Conservation (phyloP, 2,329 filamentous ascomycete genomes). For the Sporothrix variecibatus region DNA sequence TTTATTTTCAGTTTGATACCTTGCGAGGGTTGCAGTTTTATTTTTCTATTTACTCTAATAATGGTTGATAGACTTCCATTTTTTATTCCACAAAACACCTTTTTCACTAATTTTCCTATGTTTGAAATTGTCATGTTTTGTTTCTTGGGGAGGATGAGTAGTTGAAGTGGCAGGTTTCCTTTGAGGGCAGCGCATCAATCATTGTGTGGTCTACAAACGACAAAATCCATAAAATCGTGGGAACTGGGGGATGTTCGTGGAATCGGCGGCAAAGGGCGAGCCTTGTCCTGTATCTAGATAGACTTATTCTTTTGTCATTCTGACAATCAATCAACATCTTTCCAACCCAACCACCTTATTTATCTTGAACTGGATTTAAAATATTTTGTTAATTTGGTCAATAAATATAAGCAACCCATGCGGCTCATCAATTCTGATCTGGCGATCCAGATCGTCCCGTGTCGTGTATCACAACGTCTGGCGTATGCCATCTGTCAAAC, state of each 20-base stretch:
- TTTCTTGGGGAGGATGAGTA: background rate
- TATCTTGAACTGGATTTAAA: background rate
- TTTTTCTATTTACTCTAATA: background rate
- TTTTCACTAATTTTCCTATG: background rate
- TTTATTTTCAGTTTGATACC: background rate
- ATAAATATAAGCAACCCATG: conserved; percentile 3
- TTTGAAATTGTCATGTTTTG: background rate
- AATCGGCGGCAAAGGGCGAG: background rate
- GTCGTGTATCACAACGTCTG: conserved; percentile 8
- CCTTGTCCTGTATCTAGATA: conserved; percentile 1
- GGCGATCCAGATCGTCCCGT: conserved; percentile 15
- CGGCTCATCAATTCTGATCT: background rate
- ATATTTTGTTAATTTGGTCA: background rate
- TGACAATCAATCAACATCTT: background rate
- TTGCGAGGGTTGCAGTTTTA: background rate
- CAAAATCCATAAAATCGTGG: background rate
- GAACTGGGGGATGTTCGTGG: background rate
- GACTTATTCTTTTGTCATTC: background rate
- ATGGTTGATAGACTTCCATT: conserved; percentile 18
- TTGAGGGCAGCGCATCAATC: background rate
- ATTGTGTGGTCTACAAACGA: background rate
- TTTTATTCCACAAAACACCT: background rate
- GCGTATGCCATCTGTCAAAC: conserved; percentile 1
- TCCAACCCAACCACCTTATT: background rate
- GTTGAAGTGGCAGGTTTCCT: background rate